Evolutionary conservation across 176 grass and related monocot species (phyloP), one percentile per base, ranked within the genome.

Genomic region (Oryza rufipogon): DNA sequence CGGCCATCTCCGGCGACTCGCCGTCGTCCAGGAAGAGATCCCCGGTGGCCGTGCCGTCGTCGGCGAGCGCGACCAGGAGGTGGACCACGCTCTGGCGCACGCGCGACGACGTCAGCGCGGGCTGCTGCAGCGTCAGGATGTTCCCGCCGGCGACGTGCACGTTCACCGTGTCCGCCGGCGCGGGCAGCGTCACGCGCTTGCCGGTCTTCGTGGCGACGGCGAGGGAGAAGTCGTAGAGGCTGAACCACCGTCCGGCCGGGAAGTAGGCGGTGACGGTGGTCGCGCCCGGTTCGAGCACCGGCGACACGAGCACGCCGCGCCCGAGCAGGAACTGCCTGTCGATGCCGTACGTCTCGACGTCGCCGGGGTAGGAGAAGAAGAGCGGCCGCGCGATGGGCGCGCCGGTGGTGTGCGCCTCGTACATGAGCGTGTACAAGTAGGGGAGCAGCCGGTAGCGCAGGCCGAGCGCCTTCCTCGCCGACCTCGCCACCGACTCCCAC

Each of bases 301-400:
- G 96, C 0, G 96, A 95, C 5, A 98, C 85, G 73, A 98, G 90
- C 56, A 98, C 76, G 33, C 85, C 87, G 32, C 45, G 70, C 8
- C 96, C 93, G 47, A 95, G 58, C 71, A 98, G 81, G 48, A 95
- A 87, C 82, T 98, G 96, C 11, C 73, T 79, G 69, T 86, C 76
- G 17, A 98, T 83, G 19, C 23, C 74, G 60, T 95, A 93, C 0
- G 96, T 93, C 9, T 51, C 7, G 12, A 14, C 74, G 70, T 95
- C 96, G 56, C 71, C 45, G 0, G 89, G 91, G 89, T 87, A 98
- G 3, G 93, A 91, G 87, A 98, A 98, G 91, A 98, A 98, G 81
- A 98, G 91, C 9, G 96, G 92, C 11, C 89, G 81, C 11, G 89
- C 85, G 4, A 98, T 95, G 11, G 96, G 96, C 25, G 92, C 79